Conservation (phyloP, 192 early-diverging fungal species). For the Linnemannia schmuckeri region DNA sequence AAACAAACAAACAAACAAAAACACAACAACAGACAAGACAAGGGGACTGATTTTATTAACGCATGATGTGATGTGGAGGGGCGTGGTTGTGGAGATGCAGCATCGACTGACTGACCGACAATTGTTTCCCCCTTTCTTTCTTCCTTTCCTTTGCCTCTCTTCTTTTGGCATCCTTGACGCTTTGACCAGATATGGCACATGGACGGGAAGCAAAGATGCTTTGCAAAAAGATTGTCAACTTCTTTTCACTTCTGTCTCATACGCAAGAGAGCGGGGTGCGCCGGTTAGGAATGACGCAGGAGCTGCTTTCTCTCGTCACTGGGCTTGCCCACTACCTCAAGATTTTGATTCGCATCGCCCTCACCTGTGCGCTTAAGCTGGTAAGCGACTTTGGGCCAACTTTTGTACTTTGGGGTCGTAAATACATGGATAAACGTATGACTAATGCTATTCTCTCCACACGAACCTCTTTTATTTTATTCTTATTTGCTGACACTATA, state of each 20-base stretch:
- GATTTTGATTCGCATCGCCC: constrained; percentile 87
- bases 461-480: neutral
- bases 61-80: neutral
- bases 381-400: constrained; percentile 56
- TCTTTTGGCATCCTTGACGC: constrained; percentile 18
- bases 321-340: constrained; percentile 94
- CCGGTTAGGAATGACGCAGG: constrained; percentile 79
- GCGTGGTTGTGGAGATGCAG: neutral
- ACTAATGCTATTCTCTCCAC: neutral
- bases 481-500: neutral
- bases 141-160: neutral
- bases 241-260: constrained; percentile 91
- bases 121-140: constrained; percentile 2
- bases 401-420: neutral
- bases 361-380: constrained; percentile 88
- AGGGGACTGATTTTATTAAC: neutral
- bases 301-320: constrained; percentile 91
- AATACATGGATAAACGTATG: neutral
- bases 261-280: constrained; percentile 71
- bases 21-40: neutral
- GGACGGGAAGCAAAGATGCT: constrained; percentile 95
- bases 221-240: constrained; percentile 94
- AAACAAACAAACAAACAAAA: neutral
- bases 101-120: constrained; percentile 4
- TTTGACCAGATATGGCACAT: constrained; percentile 70